Percentiles rank a stretch among this genome's conserved stretches.
These are phyloP conservation scores for Whalleya microplaca DNA, from an alignment of 2,329 filamentous ascomycete genomes.

Conservation along the genomic window DNA sequence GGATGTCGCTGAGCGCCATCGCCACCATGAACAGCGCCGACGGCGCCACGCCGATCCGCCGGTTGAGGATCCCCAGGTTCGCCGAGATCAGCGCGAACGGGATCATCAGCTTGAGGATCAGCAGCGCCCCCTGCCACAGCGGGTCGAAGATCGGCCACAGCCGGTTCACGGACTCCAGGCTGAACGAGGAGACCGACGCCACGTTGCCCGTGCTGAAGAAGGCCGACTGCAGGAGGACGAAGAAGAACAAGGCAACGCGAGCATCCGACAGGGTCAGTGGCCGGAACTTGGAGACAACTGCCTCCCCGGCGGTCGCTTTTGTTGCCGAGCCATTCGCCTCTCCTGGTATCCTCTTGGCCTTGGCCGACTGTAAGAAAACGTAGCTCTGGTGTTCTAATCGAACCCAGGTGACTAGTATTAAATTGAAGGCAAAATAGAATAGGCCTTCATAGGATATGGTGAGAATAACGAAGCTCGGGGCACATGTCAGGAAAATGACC, in stretches of 20 bases:
- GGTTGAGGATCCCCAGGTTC: slow-evolving; percentile 92
- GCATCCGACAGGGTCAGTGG: slow-evolving; percentile 80
- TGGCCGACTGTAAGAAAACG: slow-evolving; percentile 41
- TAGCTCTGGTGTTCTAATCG: slow-evolving; percentile 84
- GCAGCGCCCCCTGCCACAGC: slow-evolving; percentile 84
- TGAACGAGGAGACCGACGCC: slow-evolving; percentile 91
- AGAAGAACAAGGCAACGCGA: slow-evolving; percentile 90
- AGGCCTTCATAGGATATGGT: slow-evolving; percentile 97
- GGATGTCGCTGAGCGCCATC: slow-evolving; percentile 86
- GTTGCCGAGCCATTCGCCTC: slow-evolving; percentile 25
- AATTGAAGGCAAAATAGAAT: slow-evolving; percentile 90
- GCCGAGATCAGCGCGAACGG: slow-evolving; percentile 92
- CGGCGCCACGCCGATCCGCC: slow-evolving; percentile 79
- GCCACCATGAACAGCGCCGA: slow-evolving; percentile 93
- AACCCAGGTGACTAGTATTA: slow-evolving; percentile 85
- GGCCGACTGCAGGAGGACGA: slow-evolving; percentile 89
- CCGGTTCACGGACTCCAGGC: slow-evolving; percentile 84
- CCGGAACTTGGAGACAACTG: slow-evolving; percentile 51
- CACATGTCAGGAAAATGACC: slow-evolving; percentile 89
- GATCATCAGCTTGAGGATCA: slow-evolving; percentile 88
- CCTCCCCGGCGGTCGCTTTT: slow-evolving; percentile 18
- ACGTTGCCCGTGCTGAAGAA: slow-evolving; percentile 98
- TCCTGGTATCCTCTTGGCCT: slow-evolving; percentile 20
- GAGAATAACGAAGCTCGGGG: slow-evolving; percentile 91
- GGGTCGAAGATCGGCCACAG: slow-evolving; percentile 92